These are phyloP conservation scores for Didymella arachidicola DNA, from an alignment of 2,329 filamentous ascomycete genomes.

Conservation along the genomic window DNA sequence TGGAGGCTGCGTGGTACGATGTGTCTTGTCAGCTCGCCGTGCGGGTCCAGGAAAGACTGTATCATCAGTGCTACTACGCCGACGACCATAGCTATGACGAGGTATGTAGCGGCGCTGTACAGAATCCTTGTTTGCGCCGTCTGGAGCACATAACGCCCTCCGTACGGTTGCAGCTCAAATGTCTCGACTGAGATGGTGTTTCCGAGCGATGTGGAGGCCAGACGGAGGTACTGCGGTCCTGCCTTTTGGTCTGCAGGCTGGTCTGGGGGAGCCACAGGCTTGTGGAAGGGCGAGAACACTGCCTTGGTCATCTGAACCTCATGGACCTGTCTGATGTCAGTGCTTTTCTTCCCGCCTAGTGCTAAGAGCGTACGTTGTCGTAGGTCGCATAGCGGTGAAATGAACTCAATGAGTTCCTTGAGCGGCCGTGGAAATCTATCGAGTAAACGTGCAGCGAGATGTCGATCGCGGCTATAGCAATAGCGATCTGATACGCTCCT, in stretches of 20 bases:
- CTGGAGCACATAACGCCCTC: constrained; percentile 73
- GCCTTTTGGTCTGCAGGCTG: constrained; percentile 36
- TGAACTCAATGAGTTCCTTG: constrained; percentile 55
- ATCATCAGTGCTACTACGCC: constrained; percentile 69
- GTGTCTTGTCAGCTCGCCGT: constrained; percentile 53
- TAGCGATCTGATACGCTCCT: constrained; percentile 75
- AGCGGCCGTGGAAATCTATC: constrained; percentile 70
- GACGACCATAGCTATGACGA: constrained; percentile 66
- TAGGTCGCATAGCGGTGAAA: constrained; percentile 62
- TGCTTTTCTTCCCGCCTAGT: background rate
- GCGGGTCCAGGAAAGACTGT: constrained; percentile 64
- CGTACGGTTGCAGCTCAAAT: constrained; percentile 68
- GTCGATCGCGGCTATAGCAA: constrained; percentile 83
- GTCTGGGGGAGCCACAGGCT: constrained; percentile 37
- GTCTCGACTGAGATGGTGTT: constrained; percentile 82
- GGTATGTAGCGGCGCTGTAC: constrained; percentile 62
- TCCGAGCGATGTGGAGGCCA: constrained; percentile 82
- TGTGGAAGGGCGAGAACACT: constrained; percentile 56
- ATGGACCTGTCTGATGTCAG: constrained; percentile 40
- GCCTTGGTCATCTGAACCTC: constrained; percentile 67
- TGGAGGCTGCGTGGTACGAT: constrained; percentile 64
- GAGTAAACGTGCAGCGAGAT: constrained; percentile 80
- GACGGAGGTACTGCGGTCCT: constrained; percentile 69
- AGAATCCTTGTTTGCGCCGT: constrained; percentile 60
- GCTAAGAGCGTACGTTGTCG: constrained; percentile 56